Conservation (phyloP, 371 early-diverging fungal genomes). For the Mortierella sp. region DNA sequence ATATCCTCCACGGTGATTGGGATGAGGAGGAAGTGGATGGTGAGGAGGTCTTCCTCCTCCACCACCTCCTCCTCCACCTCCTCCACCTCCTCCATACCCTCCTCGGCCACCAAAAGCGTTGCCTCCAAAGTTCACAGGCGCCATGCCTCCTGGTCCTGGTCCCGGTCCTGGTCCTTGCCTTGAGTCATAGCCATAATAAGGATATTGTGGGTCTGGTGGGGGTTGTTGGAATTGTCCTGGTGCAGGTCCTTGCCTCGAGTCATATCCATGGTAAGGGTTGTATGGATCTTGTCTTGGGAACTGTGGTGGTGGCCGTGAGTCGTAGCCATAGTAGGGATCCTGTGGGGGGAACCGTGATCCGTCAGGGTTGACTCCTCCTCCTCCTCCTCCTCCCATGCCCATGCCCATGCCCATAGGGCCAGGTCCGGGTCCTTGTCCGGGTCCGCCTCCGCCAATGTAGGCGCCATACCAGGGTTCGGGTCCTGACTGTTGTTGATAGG, state of each 20-base stretch:
- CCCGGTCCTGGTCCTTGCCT: too few species aligned
- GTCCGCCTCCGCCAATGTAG: background rate
- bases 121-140: slow-evolving; percentile 32
- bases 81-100: slow-evolving; percentile 45
- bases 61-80: slow-evolving; percentile 46
- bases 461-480: background rate
- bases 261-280: too few species aligned
- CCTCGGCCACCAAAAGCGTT: slow-evolving; percentile 39
- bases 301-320: slow-evolving; percentile 14
- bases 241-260: too few species aligned
- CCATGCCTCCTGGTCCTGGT: background rate
- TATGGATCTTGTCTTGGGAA: too few species aligned
- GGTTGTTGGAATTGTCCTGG: too few species aligned
- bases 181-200: too few species aligned
- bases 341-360: slow-evolving; percentile 40
- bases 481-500: slow-evolving; percentile 25
- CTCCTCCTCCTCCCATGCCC: slow-evolving; percentile 4
- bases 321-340: slow-evolving; percentile 49
- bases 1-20: slow-evolving; percentile 39
- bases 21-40: too few species aligned
- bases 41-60: slow-evolving; percentile 40
- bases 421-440: too few species aligned
- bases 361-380: slow-evolving; percentile 26
- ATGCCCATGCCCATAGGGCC: too few species aligned
- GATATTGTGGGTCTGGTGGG: too few species aligned